Conservation (phyloP, 139 green algal species). For the Mesotaenium endlicherianum region DNA sequence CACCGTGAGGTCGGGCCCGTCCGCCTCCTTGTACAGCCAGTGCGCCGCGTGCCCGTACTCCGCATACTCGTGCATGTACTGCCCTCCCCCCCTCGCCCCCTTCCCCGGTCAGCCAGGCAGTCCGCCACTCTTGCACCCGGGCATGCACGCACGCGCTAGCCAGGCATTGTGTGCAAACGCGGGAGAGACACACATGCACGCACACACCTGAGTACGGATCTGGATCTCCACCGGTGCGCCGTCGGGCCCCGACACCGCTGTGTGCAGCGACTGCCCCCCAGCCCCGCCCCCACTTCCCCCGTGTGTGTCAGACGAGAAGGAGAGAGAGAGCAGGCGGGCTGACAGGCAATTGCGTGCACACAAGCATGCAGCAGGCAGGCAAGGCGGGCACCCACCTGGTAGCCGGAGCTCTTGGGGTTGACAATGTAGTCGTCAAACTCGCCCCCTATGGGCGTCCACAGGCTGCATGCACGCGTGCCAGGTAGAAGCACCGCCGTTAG, state of each 20-base stretch:
- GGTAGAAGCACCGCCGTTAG: too few relatives aligned
- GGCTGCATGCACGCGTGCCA: conserved; percentile 36
- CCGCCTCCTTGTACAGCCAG: conserved; percentile 96
- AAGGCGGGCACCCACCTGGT: conserved; percentile 72
- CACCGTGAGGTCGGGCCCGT: background rate
- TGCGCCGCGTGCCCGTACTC: conserved; percentile 90
- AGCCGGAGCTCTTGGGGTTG: conserved; percentile 84
- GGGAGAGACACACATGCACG: too few relatives aligned
- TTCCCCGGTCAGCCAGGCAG: too few relatives aligned
- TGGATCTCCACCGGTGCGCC: conserved; percentile 72
- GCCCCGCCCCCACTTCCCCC: too few relatives aligned
- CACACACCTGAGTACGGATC: conserved; percentile 72
- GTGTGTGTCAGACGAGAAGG: too few relatives aligned
- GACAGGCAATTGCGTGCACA: too few relatives aligned
- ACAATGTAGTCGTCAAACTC: conserved; percentile 83
- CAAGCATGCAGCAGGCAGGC: too few relatives aligned
- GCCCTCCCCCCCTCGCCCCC: too few relatives aligned
- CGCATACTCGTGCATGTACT: conserved; percentile 88
- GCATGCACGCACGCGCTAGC: too few relatives aligned
- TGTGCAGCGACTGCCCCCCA: conserved; percentile 64
- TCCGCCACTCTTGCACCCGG: too few relatives aligned
- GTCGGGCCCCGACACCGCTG: conserved; percentile 58
- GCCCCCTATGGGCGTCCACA: conserved; percentile 61
- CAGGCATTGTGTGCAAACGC: too few relatives aligned
- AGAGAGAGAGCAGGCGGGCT: background rate